These are phyloP conservation scores for Garcia nutans DNA, from an alignment of 345 rosid genomes.

Conservation along the genomic window DNA sequence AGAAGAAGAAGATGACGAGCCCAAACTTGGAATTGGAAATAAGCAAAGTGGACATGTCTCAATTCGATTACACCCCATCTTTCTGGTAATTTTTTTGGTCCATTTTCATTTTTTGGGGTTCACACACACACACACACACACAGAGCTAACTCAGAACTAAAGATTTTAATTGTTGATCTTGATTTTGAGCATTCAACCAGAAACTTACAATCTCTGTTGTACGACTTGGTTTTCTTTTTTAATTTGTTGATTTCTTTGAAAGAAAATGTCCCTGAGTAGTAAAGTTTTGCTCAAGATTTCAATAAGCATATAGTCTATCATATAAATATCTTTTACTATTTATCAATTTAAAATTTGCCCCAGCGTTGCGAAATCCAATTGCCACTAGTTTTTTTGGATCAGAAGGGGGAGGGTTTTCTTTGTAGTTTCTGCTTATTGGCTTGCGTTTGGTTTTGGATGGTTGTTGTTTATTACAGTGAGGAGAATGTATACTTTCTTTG, in stretches of 20 bases:
- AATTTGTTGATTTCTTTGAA: neutral
- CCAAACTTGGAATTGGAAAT: neutral
- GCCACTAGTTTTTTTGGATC: neutral
- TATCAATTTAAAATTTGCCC: neutral
- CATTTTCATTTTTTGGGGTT: neutral
- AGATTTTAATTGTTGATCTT: neutral
- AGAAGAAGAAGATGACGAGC: neutral
- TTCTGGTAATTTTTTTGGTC: conserved; percentile 43
- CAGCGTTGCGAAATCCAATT: no score
- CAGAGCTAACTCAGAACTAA: neutral
- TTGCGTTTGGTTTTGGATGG: neutral
- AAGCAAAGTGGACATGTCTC: conserved; percentile 8
- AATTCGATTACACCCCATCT: conserved; percentile 35
- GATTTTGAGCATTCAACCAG: neutral
- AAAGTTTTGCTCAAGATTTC: neutral
- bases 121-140: no score
- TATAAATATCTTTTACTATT: neutral
- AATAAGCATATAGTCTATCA: neutral
- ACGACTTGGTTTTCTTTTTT: no score
- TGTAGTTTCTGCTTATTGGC: neutral
- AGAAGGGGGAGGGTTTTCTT: neutral
- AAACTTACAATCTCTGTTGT: neutral
- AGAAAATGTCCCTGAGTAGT: neutral
- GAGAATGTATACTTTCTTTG: conserved; percentile 79
- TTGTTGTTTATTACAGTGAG: conserved; percentile 41